These are phyloP conservation scores for Tulasnella calospora DNA, from an alignment of 768 basidiomycete species.

Conservation along the genomic window DNA sequence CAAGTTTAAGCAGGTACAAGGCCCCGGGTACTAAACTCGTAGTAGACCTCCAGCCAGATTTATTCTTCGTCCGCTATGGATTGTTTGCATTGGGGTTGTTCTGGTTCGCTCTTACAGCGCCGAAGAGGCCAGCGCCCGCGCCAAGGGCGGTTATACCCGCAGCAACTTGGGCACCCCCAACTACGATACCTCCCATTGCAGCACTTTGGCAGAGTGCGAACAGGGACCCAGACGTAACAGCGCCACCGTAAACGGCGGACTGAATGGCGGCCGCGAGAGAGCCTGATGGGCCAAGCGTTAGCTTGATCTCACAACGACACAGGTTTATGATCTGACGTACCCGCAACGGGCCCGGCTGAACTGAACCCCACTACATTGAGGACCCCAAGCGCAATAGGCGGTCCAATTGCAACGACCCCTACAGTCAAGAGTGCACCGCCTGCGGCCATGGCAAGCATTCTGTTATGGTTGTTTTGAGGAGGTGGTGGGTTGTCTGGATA, in stretches of 20 bases:
- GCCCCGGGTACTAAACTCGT: no score
- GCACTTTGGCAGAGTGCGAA: constrained; percentile 6
- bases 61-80: no score
- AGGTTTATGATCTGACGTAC: not conserved
- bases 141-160: not conserved
- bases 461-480: not conserved
- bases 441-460: not conserved
- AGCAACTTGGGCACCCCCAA: not conserved
- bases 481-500: no score
- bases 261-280: constrained; percentile 10
- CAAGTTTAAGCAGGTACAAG: no score
- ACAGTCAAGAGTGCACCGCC: not conserved
- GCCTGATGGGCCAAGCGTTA: not conserved
- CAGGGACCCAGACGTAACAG: not conserved
- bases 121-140: not conserved
- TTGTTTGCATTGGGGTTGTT: no score
- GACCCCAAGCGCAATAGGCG: not conserved
- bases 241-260: not conserved
- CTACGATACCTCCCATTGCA: constrained; percentile 13
- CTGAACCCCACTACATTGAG: not conserved
- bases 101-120: no score
- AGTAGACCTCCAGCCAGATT: no score
- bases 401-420: not conserved
- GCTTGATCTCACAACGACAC: not conserved
- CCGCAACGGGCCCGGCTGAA: not conserved